phyloP scores from a whole-genome alignment of 169 alveolate species.

The Miamiensis avidus region DNA sequence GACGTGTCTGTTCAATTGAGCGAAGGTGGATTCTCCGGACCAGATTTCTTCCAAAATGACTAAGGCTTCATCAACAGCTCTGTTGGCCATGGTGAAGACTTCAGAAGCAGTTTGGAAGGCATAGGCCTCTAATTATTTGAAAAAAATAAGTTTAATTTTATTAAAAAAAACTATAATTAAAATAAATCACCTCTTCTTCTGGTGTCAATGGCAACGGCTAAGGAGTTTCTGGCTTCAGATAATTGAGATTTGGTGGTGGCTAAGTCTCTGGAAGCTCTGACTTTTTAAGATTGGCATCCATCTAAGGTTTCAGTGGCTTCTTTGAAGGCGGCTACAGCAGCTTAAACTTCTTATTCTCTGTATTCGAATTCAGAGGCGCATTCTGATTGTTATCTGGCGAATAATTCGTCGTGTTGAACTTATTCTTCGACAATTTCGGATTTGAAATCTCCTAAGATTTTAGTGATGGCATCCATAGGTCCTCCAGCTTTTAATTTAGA shows the following conservation, averaged over 20 bases:
- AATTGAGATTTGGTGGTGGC: not conserved
- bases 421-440: not conserved
- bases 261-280: not conserved
- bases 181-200: no score
- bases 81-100: no score
- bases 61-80: not conserved
- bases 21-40: not conserved
- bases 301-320: not conserved
- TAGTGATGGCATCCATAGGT: not conserved
- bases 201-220: no score
- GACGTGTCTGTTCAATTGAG: not conserved
- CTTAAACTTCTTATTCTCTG: not conserved
- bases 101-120: not conserved
- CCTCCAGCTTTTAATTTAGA: not conserved
- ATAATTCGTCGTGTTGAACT: not conserved
- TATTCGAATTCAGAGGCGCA: not conserved
- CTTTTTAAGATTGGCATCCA: not conserved
- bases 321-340: not conserved
- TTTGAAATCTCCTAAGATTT: not conserved
- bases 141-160: not conserved
- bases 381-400: not conserved
- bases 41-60: not conserved
- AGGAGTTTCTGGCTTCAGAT: not conserved
- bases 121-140: not conserved
- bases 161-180: no score